Conservation (phyloP, 345 rosid species). For the Populus euphratica region DNA sequence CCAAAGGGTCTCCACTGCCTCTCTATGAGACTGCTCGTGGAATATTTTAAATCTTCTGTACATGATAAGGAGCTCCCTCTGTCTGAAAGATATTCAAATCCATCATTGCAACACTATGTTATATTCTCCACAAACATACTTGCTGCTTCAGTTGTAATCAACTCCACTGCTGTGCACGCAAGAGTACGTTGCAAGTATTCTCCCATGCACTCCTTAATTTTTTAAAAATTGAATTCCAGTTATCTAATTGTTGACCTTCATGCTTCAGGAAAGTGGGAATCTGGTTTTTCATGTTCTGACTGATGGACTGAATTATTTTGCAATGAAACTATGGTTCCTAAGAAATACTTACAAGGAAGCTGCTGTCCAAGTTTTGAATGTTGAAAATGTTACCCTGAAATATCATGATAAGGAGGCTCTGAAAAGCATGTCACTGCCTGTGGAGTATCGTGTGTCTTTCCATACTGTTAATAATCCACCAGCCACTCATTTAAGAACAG, state of each 20-base stretch:
- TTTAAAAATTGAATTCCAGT: slow-evolving; percentile 9
- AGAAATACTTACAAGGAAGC: slow-evolving; percentile 23
- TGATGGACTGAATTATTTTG: slow-evolving; percentile 30
- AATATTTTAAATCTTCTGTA: slow-evolving; percentile 29
- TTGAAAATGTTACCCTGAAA: slow-evolving; percentile 33
- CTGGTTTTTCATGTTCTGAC: slow-evolving; percentile 35
- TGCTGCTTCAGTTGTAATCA: slow-evolving; percentile 33
- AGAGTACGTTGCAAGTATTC: slow-evolving; percentile 36
- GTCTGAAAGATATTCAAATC: slow-evolving; percentile 46
- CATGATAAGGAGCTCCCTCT: slow-evolving; percentile 38
- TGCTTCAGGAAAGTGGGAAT: slow-evolving; percentile 74
- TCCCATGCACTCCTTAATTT: slow-evolving; percentile 4
- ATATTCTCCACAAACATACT: slow-evolving; percentile 27
- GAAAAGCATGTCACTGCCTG: slow-evolving; percentile 52
- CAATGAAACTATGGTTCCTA: slow-evolving; percentile 29
- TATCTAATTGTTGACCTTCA: slow-evolving; percentile 24
- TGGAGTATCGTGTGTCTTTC: slow-evolving; percentile 79
- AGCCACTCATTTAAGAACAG: slow-evolving; percentile 45
- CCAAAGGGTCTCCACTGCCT: slow-evolving; percentile 35
- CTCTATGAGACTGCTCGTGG: slow-evolving; percentile 30
- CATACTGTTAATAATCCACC: slow-evolving; percentile 31
- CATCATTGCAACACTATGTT: slow-evolving; percentile 25
- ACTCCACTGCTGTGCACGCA: slow-evolving; percentile 28
- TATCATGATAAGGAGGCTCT: slow-evolving; percentile 39
- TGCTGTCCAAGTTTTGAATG: slow-evolving; percentile 23